phyloP scores from a whole-genome alignment of 176 grass and related monocot genomes.

The Tillandsia leiboldiana region DNA sequence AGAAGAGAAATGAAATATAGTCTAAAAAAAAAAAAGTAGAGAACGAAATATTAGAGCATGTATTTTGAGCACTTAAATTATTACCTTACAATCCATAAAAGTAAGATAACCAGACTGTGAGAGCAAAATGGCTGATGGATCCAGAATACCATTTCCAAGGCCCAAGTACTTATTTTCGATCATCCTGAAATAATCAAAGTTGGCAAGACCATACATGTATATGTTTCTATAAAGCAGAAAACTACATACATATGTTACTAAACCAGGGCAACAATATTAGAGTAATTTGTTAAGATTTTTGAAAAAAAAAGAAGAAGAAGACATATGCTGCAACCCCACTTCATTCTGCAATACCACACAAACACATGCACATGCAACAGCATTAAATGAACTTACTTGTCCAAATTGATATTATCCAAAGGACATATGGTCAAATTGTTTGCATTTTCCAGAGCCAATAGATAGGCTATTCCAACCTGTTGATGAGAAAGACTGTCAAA shows the following conservation, averaged over 20 bases:
- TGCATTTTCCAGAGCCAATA: conserved; percentile 78
- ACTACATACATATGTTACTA: too few relatives aligned
- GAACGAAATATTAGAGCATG: conserved; percentile 15
- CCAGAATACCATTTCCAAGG: conserved; percentile 92
- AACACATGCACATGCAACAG: neutral
- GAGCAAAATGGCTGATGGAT: conserved; percentile 84
- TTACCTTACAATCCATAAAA: conserved; percentile 91
- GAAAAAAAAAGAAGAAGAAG: neutral
- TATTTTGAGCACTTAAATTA: conserved; percentile 5
- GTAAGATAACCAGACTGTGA: conserved; percentile 79
- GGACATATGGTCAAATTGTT: conserved; percentile 48
- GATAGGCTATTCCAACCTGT: conserved; percentile 94
- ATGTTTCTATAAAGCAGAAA: too few relatives aligned
- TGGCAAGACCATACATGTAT: neutral
- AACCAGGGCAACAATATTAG: too few relatives aligned
- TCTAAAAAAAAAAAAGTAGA: neutral
- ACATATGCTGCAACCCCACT: neutral
- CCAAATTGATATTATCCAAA: conserved; percentile 79
- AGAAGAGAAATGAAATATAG: neutral
- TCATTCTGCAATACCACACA: neutral
- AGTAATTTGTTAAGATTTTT: too few relatives aligned
- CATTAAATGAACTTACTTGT: conserved; percentile 49
- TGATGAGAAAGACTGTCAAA: conserved; percentile 11
- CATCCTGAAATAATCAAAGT: conserved; percentile 31
- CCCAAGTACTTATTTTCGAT: conserved; percentile 91